Percentiles rank a stretch among this genome's conserved stretches.
phyloP scores from a whole-genome alignment of 371 early-diverging fungal species.

The Chytridium lagenaria region DNA sequence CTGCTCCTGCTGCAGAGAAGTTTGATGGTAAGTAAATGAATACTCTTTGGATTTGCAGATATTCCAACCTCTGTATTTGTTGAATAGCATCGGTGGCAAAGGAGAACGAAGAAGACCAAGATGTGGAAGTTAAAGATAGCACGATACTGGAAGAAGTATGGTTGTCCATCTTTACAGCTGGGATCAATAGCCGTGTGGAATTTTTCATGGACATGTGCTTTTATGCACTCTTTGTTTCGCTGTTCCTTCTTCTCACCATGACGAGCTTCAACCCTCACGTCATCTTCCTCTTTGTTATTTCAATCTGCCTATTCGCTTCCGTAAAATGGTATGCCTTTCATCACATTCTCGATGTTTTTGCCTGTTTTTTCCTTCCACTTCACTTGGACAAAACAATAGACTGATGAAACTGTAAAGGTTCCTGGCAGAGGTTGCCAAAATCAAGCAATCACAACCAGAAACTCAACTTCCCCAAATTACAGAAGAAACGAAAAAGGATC shows the following conservation, averaged over 20 bases:
- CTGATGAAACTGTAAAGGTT: not conserved
- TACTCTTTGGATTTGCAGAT: not conserved
- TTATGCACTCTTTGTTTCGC: slow-evolving; percentile 61
- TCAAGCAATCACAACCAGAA: not conserved
- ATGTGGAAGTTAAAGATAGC: too few species aligned
- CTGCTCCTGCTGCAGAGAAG: slow-evolving; percentile 11
- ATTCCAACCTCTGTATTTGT: too few species aligned
- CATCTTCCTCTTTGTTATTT: slow-evolving; percentile 56
- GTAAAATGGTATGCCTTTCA: slow-evolving; percentile 59
- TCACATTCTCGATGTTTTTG: not conserved
- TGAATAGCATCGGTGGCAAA: too few species aligned
- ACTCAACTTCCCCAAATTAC: too few species aligned
- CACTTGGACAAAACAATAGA: not conserved
- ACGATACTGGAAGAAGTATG: slow-evolving; percentile 45
- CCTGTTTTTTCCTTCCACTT: not conserved
- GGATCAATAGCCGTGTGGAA: slow-evolving; percentile 62
- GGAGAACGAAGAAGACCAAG: too few species aligned
- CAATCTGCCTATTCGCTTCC: slow-evolving; percentile 60
- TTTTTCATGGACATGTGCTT: slow-evolving; percentile 64
- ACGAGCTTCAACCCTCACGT: slow-evolving; percentile 66
- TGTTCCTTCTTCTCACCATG: slow-evolving; percentile 49
- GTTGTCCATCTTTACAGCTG: slow-evolving; percentile 66
- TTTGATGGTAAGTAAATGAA: not conserved
- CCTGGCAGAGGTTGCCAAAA: not conserved
- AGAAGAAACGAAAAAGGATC: not conserved